These are phyloP conservation scores for Sporodiniella umbellata DNA, from an alignment of 371 early-diverging fungal genomes.

Conservation along the genomic window DNA sequence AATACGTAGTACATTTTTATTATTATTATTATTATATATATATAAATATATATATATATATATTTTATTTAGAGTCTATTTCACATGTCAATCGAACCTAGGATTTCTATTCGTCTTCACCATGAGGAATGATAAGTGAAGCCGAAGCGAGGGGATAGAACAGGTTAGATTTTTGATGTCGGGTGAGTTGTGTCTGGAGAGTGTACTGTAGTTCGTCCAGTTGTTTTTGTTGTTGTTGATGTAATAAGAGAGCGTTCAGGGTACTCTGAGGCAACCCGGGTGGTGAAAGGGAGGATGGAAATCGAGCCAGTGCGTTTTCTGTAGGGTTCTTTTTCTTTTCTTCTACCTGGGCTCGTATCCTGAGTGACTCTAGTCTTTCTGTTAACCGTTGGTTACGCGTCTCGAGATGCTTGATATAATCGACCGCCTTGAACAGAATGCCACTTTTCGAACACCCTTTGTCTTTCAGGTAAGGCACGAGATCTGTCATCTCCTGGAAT, in stretches of 20 bases:
- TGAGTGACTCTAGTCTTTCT: slow-evolving; percentile 47
- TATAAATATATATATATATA: too few species aligned
- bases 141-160: slow-evolving; percentile 7
- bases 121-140: slow-evolving; percentile 1
- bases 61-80: too few species aligned
- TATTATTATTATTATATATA: too few species aligned
- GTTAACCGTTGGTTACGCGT: slow-evolving; percentile 45
- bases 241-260: slow-evolving; percentile 26
- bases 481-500: slow-evolving; percentile 77
- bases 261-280: slow-evolving; percentile 18
- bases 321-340: slow-evolving; percentile 4
- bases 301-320: too few species aligned
- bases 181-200: slow-evolving; percentile 25
- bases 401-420: slow-evolving; percentile 48
- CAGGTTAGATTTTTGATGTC: slow-evolving; percentile 7
- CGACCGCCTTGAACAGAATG: slow-evolving; percentile 55
- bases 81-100: too few species aligned
- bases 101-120: neutral
- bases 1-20: too few species aligned
- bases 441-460: slow-evolving; percentile 56
- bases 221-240: slow-evolving; percentile 37
- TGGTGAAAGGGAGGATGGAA: too few species aligned
- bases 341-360: slow-evolving; percentile 41
- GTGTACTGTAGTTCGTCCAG: slow-evolving; percentile 35
- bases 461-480: slow-evolving; percentile 75